Percentiles rank a stretch among this genome's conserved stretches.
Evolutionary conservation across 2,329 filamentous ascomycete genomes (phyloP).

Genomic region (Clarireedia monteithiana): DNA sequence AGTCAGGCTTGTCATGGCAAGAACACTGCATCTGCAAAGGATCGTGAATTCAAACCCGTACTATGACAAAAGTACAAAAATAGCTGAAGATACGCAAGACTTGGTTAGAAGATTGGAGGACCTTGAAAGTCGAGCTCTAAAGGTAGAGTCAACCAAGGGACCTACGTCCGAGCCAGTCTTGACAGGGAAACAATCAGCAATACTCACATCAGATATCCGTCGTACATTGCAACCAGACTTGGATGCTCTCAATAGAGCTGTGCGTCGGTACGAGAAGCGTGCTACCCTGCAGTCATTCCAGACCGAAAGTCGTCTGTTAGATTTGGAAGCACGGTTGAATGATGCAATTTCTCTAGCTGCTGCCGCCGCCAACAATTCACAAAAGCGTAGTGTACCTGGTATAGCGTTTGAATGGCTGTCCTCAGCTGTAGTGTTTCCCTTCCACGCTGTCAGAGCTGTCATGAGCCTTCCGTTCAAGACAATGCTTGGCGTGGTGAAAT

Average conservation of each 20-base stretch:
- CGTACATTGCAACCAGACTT: slow-evolving; percentile 69
- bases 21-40: slow-evolving; percentile 75
- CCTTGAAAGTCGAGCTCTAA: slow-evolving; percentile 52
- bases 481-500: slow-evolving; percentile 14
- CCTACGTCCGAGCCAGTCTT: slow-evolving; percentile 27
- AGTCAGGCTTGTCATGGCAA: slow-evolving; percentile 68
- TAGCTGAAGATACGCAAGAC: slow-evolving; percentile 40
- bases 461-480: slow-evolving; percentile 23
- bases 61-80: slow-evolving; percentile 24
- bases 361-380: slow-evolving; percentile 48
- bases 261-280: slow-evolving; percentile 87
- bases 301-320: slow-evolving; percentile 65
- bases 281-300: slow-evolving; percentile 66
- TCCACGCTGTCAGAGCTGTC: slow-evolving; percentile 21
- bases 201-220: slow-evolving; percentile 48
- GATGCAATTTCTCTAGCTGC: slow-evolving; percentile 78
- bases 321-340: slow-evolving; percentile 62
- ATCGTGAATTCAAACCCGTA: slow-evolving; percentile 52
- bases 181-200: slow-evolving; percentile 33
- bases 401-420: slow-evolving; percentile 25
- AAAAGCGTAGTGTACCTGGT: slow-evolving; percentile 17
- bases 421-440: slow-evolving; percentile 21
- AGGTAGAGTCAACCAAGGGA: slow-evolving; percentile 25
- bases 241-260: slow-evolving; percentile 79
- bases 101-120: slow-evolving; percentile 60